Evolutionary conservation across 1,139 yeast genomes (phyloP).

Genomic region (Geotrichum carabidarum): DNA sequence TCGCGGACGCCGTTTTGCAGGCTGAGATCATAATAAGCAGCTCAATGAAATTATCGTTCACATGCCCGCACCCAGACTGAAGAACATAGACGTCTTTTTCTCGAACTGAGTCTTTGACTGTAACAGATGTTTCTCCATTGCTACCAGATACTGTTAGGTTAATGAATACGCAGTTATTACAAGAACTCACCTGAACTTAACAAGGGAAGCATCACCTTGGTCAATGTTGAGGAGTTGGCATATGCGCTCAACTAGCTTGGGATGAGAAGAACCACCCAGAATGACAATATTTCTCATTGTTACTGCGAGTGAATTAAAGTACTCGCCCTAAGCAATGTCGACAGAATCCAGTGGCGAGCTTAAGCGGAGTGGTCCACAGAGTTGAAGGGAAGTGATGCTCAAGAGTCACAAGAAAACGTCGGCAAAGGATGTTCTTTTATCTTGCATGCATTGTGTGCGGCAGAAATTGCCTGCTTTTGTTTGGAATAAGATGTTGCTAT

Average conservation of each 20-base stretch:
- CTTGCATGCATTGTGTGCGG: too few relatives aligned
- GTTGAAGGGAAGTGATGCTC: too few relatives aligned
- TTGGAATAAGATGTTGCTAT: too few relatives aligned
- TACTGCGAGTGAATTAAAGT: not conserved
- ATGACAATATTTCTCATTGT: conserved; percentile 71
- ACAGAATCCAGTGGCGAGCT: too few relatives aligned
- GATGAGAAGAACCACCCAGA: conserved; percentile 72
- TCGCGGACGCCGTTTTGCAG: conserved; percentile 92
- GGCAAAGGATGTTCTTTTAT: too few relatives aligned
- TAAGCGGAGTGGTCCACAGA: too few relatives aligned
- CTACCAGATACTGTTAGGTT: conserved; percentile 14
- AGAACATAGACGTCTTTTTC: conserved; percentile 89
- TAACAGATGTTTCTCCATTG: conserved; percentile 90
- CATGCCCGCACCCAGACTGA: conserved; percentile 73
- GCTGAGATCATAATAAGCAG: conserved; percentile 85
- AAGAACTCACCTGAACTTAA: conserved; percentile 46
- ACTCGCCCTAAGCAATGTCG: not conserved
- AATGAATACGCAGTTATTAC: not conserved
- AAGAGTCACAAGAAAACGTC: too few relatives aligned
- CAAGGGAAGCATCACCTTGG: conserved; percentile 52
- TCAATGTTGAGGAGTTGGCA: conserved; percentile 60
- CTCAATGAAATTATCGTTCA: conserved; percentile 87
- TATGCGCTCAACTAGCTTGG: conserved; percentile 55
- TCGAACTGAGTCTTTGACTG: conserved; percentile 76
- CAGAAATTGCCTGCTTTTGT: too few relatives aligned